These are phyloP conservation scores for Fusarium odoratissimum DNA, from an alignment of 2,329 filamentous ascomycete species.

Conservation along the genomic window DNA sequence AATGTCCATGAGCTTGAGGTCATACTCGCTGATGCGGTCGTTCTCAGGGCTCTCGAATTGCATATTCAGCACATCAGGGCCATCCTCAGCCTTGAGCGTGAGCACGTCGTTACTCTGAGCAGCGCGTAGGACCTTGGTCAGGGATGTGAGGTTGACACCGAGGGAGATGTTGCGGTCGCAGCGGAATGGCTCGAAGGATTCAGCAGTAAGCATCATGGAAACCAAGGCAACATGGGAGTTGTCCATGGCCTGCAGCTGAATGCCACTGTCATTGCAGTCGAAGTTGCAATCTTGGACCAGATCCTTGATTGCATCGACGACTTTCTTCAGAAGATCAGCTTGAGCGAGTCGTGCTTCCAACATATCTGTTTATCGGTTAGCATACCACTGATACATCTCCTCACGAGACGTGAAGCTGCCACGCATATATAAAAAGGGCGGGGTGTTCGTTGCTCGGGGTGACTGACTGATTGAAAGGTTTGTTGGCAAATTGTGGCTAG, in stretches of 20 bases:
- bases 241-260: slow-evolving; percentile 99
- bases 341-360: slow-evolving; percentile 98
- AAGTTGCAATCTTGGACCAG: slow-evolving; percentile 99
- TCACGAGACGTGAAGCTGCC: slow-evolving; percentile 19
- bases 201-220: slow-evolving; percentile 97
- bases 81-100: slow-evolving; percentile 97
- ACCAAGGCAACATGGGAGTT: slow-evolving; percentile 99
- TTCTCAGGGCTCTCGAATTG: slow-evolving; percentile 90
- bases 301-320: slow-evolving; percentile 99
- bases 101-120: slow-evolving; percentile 95
- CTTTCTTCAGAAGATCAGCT: slow-evolving; percentile 94
- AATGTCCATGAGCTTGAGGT: slow-evolving; percentile 99
- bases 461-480: slow-evolving; percentile 25
- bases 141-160: slow-evolving; percentile 94
- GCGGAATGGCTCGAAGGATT: slow-evolving; percentile 93
- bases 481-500: neutral
- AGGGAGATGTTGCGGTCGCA: slow-evolving; percentile 99
- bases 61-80: slow-evolving; percentile 94
- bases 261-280: slow-evolving; percentile 99
- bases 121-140: slow-evolving; percentile 96
- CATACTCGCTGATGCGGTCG: slow-evolving; percentile 97
- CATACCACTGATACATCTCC: slow-evolving; percentile 5
- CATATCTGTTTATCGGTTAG: slow-evolving; percentile 65
- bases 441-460: slow-evolving; percentile 30
- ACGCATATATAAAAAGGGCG: slow-evolving; percentile 23